Percentiles rank a stretch among this genome's conserved stretches.
Evolutionary conservation across 2,329 filamentous ascomycete genomes (phyloP).

Genomic region (Ophiosphaerella narmari): DNA sequence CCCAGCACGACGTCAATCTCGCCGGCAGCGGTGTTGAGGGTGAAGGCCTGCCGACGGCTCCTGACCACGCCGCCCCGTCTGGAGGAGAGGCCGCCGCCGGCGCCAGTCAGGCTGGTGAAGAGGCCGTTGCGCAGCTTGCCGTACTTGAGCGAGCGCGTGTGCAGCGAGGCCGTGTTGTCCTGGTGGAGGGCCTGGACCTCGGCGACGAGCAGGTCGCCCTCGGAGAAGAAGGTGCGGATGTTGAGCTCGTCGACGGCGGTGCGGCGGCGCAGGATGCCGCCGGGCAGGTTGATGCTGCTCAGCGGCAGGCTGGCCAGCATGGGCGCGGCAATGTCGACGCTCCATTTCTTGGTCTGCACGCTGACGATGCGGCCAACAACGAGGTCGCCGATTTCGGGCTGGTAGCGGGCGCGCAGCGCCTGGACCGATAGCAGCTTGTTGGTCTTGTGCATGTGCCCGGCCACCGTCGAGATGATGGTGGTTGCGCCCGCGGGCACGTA

Average conservation of each 20-base stretch:
- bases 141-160: constrained; percentile 90
- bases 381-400: constrained; percentile 92
- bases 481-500: constrained; percentile 68
- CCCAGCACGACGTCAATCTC: constrained; percentile 85
- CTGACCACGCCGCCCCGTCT: constrained; percentile 76
- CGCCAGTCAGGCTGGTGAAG: constrained; percentile 80
- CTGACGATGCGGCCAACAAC: constrained; percentile 92
- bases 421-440: constrained; percentile 96
- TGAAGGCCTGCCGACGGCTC: constrained; percentile 85
- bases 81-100: constrained; percentile 64
- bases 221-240: constrained; percentile 94
- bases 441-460: constrained; percentile 86
- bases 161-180: constrained; percentile 84
- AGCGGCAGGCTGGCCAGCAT: constrained; percentile 85
- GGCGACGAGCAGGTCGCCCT: constrained; percentile 90
- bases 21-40: constrained; percentile 63
- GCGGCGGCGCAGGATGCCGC: constrained; percentile 85
- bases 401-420: constrained; percentile 89
- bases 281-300: constrained; percentile 89
- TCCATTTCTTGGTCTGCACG: constrained; percentile 93
- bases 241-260: constrained; percentile 97
- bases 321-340: constrained; percentile 88
- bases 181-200: constrained; percentile 90
- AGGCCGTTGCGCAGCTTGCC: constrained; percentile 94
- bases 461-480: constrained; percentile 85